phyloP scores from a whole-genome alignment of 2,329 filamentous ascomycete species.

The Aureobasidium mangrovei region DNA sequence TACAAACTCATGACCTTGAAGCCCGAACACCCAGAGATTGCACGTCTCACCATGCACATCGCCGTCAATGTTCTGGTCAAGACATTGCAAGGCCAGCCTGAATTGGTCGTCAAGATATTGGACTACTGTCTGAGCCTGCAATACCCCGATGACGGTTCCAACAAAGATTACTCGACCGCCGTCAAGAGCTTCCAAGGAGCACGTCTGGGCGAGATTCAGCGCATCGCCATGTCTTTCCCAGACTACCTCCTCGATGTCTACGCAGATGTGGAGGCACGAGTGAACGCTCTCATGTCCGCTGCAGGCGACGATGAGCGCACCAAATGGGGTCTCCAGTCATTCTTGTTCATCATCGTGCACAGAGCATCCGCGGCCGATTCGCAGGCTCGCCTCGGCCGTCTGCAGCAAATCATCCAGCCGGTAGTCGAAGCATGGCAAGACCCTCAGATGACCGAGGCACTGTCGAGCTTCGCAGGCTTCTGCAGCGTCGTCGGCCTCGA shows the following conservation, averaged over 20 bases:
- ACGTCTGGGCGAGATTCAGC: slow-evolving; percentile 78
- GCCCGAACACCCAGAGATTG: slow-evolving; percentile 58
- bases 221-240: slow-evolving; percentile 81
- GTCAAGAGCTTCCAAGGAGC: slow-evolving; percentile 82
- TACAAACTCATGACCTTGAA: slow-evolving; percentile 13
- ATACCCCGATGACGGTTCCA: slow-evolving; percentile 61
- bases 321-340: slow-evolving; percentile 76
- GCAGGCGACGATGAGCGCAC: slow-evolving; percentile 71
- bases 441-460: slow-evolving; percentile 55
- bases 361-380: slow-evolving; percentile 68
- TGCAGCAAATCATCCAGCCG: slow-evolving; percentile 72
- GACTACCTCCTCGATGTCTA: slow-evolving; percentile 81
- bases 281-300: slow-evolving; percentile 69
- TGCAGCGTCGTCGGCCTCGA: slow-evolving; percentile 71
- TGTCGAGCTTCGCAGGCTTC: slow-evolving; percentile 71
- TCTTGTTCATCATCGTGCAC: slow-evolving; percentile 89
- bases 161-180: slow-evolving; percentile 71
- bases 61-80: slow-evolving; percentile 12
- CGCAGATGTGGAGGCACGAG: slow-evolving; percentile 72
- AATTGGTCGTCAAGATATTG: slow-evolving; percentile 78
- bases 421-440: slow-evolving; percentile 74
- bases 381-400: slow-evolving; percentile 58
- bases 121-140: slow-evolving; percentile 84
- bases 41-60: slow-evolving; percentile 10
- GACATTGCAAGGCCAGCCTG: slow-evolving; percentile 15